These are phyloP conservation scores for Candida insectalens DNA, from an alignment of 805 yeast species.

Conservation along the genomic window DNA sequence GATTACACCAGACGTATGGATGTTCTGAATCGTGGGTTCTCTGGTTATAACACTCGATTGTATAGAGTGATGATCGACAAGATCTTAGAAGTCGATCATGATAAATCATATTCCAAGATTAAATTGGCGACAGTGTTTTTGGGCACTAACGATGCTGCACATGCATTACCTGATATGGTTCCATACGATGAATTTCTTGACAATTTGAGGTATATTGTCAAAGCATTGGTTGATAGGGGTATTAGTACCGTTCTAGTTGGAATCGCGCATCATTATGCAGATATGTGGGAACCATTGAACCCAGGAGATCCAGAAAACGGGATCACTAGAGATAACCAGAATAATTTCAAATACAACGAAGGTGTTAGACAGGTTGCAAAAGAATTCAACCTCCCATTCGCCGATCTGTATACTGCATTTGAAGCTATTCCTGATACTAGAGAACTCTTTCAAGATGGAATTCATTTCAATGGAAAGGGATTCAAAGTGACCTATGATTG, in stretches of 20 bases:
- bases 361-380: constrained; percentile 38
- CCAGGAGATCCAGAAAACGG: constrained; percentile 23
- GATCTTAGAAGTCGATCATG: constrained; percentile 39
- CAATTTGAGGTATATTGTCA: constrained; percentile 39
- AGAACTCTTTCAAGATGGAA: constrained; percentile 29
- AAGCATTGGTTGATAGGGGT: constrained; percentile 26
- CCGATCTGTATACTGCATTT: constrained; percentile 44
- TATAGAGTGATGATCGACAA: constrained; percentile 39
- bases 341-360: constrained; percentile 37
- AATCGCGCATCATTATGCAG: constrained; percentile 45
- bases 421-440: constrained; percentile 10
- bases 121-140: constrained; percentile 24
- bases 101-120: constrained; percentile 12
- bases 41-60: constrained; percentile 65
- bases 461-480: constrained; percentile 30
- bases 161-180: constrained; percentile 39
- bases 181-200: constrained; percentile 34
- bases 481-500: constrained; percentile 27
- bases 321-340: constrained; percentile 34
- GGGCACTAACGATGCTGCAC: constrained; percentile 69
- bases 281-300: constrained; percentile 27
- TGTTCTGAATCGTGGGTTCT: constrained; percentile 60
- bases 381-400: constrained; percentile 39
- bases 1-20: constrained; percentile 52
- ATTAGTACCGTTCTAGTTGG: constrained; percentile 51